These are phyloP conservation scores for Colletotrichum sidae DNA, from an alignment of 2,329 filamentous ascomycete genomes.

Conservation along the genomic window DNA sequence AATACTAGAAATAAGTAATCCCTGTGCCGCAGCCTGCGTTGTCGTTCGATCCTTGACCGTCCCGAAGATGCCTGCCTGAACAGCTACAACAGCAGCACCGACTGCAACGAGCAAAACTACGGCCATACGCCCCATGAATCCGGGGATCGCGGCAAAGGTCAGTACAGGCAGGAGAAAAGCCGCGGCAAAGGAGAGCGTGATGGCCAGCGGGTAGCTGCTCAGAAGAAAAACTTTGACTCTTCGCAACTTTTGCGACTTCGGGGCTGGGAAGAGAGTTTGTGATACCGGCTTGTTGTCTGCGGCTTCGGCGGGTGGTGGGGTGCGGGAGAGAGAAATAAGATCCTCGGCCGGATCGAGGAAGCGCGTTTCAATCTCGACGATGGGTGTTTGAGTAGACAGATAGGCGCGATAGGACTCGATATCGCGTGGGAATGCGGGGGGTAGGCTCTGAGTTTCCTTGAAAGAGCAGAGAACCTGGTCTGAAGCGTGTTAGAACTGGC, in stretches of 20 bases:
- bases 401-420: conserved; percentile 64
- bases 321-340: conserved; percentile 57
- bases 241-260: conserved; percentile 18
- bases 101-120: conserved; percentile 65
- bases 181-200: conserved; percentile 60
- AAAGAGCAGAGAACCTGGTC: conserved; percentile 72
- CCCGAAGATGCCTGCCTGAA: conserved; percentile 45
- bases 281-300: background rate
- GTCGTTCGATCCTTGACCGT: conserved; percentile 39
- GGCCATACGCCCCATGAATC: conserved; percentile 67
- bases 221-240: background rate
- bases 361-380: conserved; percentile 68
- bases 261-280: conserved; percentile 1
- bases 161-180: conserved; percentile 68
- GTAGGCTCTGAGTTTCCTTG: conserved; percentile 61
- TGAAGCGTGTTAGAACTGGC: conserved; percentile 43
- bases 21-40: conserved; percentile 30
- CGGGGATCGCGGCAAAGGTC: conserved; percentile 67
- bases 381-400: conserved; percentile 63
- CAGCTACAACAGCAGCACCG: conserved; percentile 50
- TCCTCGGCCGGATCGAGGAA: conserved; percentile 70
- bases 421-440: conserved; percentile 62
- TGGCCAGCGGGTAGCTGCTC: conserved; percentile 37
- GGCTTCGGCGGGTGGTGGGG: conserved; percentile 17
- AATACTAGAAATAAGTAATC: conserved; percentile 44